phyloP scores from a whole-genome alignment of 148 eudicot species.

The Heliosperma pusillum region DNA sequence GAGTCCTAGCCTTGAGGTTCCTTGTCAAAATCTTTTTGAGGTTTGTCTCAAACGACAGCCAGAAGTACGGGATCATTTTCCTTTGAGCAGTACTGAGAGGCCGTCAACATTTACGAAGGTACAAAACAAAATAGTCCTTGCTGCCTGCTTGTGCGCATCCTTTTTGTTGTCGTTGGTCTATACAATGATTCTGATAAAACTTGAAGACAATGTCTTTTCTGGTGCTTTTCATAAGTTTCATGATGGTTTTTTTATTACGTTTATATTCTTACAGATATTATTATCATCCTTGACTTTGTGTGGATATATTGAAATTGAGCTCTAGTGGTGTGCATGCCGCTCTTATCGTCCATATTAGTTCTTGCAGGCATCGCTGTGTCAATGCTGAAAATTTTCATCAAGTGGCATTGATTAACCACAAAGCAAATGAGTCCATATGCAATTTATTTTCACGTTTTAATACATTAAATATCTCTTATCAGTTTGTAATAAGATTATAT shows the following conservation, averaged over 20 bases:
- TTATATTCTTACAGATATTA: neutral
- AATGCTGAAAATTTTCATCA: neutral
- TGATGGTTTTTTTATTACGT: neutral
- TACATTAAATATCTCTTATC: neutral
- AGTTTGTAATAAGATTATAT: constrained; percentile 19
- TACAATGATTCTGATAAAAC: neutral
- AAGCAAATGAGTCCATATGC: neutral
- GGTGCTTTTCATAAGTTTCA: neutral
- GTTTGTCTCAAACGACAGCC: constrained; percentile 32
- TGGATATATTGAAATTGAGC: neutral
- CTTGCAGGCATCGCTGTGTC: neutral
- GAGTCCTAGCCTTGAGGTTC: constrained; percentile 43
- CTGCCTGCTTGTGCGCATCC: neutral
- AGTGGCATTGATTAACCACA: neutral
- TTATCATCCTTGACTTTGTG: neutral
- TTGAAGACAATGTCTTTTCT: neutral
- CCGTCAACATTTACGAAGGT: constrained; percentile 44
- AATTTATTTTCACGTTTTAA: neutral
- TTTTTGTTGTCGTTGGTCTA: neutral
- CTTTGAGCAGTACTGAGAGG: constrained; percentile 22
- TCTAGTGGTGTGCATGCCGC: neutral
- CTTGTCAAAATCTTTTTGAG: constrained; percentile 50
- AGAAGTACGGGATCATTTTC: constrained; percentile 25
- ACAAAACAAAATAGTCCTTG: neutral
- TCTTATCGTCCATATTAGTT: neutral